Base-by-base conservation (phyloP, 768 basidiomycete species). In the Mycena alexandri region DNA sequence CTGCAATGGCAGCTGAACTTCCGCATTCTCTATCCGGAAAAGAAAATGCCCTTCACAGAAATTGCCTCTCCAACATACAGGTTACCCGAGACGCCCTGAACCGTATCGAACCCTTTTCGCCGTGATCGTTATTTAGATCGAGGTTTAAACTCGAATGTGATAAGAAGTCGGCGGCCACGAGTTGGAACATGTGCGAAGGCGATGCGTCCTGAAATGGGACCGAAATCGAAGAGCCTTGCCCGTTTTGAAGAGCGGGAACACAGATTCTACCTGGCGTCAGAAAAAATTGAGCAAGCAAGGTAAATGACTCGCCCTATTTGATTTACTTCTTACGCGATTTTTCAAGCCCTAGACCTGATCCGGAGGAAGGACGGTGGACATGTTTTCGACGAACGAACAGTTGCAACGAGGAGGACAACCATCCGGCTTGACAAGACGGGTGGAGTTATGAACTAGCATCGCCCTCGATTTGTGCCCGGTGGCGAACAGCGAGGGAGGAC, bases 261-360 rank as follows among this genome's bases (percentile, higher is more conserved):
- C 17, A 42, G 47, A 50, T 44, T 10, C 62, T 47, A 51, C 65
- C 52, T 29, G 53, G 53, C 46, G 47, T 54, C 41, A 38, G 38
- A 19, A 53, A 34, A 50, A 46, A 59, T 25, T 42, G 50, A 46
- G 43, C 29, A 48, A 51, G 44, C 2, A 44, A 56, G 61, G 63
- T n/a, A 60, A 42, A 50, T 65, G 55, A 34, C 54, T 56, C 21
- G 21, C 48, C n/a, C 38, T 47, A 48, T 24, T 36, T 47, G 44
- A 48, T 38, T 13, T 47, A 4, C 36, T 41, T 41, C 51, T 66
- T 64, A 54, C 61, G 38, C 21, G 50, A 57, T 38, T 21, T 29
- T 16, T 60, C 17, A 13, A 60, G 44, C 65, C 59, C 69, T 66
- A 59, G 55, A 57, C 53, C 63, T 70, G 64, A 70, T 70, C 69